Evolutionary conservation across 2,329 filamentous ascomycete species (phyloP).

Genomic region (Ciborinia camelliae): DNA sequence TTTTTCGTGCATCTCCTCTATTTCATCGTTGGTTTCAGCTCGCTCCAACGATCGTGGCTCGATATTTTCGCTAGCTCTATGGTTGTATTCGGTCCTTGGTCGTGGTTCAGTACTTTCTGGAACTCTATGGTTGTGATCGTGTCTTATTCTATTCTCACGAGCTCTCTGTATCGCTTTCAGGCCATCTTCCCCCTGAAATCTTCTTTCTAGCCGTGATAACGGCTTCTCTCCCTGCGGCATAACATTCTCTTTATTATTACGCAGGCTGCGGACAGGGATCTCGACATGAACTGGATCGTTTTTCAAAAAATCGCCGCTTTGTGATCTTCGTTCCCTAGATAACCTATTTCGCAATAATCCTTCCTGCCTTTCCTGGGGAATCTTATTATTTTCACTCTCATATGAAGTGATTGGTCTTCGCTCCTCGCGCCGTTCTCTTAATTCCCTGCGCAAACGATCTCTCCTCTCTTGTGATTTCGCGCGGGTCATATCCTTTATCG

Average conservation of each 20-base stretch:
- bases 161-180: constrained; percentile 12
- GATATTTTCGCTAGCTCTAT: neutral
- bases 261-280: neutral
- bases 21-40: constrained; percentile 7
- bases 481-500: neutral
- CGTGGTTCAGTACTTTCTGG: neutral
- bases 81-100: neutral
- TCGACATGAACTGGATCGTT: neutral
- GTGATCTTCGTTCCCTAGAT: constrained; percentile 11
- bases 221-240: constrained; percentile 5
- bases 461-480: constrained; percentile 10
- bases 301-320: constrained; percentile 11
- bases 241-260: constrained; percentile 12
- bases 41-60: constrained; percentile 14
- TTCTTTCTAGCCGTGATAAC: constrained; percentile 22
- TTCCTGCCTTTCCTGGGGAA: constrained; percentile 7
- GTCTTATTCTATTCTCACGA: constrained; percentile 4
- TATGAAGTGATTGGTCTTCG: constrained; percentile 11
- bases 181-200: constrained; percentile 10
- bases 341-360: neutral
- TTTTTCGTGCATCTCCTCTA: constrained; percentile 25
- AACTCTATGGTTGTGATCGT: constrained; percentile 12
- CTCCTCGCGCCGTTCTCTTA: constrained; percentile 10
- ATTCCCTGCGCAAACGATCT: constrained; percentile 15
- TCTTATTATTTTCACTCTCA: constrained; percentile 11